Evolutionary conservation across 768 basidiomycete genomes (phyloP).

Genomic region (Tulasnella calospora): DNA sequence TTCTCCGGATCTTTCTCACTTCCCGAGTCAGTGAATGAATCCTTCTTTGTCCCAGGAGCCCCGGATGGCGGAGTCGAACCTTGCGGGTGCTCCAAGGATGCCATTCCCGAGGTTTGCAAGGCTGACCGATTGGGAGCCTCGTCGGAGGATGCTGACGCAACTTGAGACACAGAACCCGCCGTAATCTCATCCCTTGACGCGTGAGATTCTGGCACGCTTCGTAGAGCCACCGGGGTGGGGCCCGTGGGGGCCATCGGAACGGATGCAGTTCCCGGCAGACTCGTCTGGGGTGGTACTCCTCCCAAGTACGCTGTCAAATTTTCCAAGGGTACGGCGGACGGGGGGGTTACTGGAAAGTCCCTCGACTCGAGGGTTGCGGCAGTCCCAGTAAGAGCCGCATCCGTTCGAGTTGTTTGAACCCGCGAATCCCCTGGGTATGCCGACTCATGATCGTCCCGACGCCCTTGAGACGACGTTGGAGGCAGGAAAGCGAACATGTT

Average conservation of each 20-base stretch:
- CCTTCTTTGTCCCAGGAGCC: neutral
- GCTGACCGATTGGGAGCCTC: neutral
- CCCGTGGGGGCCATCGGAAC: neutral
- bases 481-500: conserved; percentile 2
- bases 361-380: neutral
- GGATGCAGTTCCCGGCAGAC: neutral
- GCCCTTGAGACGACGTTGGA: neutral
- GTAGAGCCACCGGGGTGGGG: neutral
- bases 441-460: neutral
- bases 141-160: neutral
- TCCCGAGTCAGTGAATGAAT: neutral
- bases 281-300: neutral
- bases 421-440: neutral
- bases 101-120: neutral
- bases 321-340: neutral
- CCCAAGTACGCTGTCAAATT: neutral
- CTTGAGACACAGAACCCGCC: neutral
- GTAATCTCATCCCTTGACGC: neutral
- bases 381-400: neutral
- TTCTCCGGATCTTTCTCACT: neutral
- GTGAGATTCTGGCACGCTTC: neutral
- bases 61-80: neutral
- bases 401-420: neutral
- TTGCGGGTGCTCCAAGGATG: neutral
- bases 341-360: neutral